Conservation (phyloP, 2,329 filamentous ascomycete genomes). For the Phaeomoniella chlamydospora region DNA sequence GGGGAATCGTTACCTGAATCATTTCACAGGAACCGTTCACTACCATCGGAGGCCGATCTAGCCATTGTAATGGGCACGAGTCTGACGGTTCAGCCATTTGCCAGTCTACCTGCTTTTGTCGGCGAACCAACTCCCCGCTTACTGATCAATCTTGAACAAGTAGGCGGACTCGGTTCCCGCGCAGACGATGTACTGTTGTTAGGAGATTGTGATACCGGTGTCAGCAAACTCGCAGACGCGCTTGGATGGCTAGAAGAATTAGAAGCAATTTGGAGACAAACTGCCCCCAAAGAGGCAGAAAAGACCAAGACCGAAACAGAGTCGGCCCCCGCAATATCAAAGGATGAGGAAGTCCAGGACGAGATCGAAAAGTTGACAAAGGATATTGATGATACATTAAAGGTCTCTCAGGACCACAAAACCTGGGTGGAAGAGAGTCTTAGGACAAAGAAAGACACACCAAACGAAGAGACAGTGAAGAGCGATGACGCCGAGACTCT, state of each 20-base stretch:
- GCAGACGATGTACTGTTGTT: conserved; percentile 74
- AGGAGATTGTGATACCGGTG: conserved; percentile 70
- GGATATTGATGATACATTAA: conserved; percentile 42
- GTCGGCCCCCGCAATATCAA: conserved; percentile 23
- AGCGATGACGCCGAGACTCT: too few relatives aligned
- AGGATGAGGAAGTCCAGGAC: conserved; percentile 41
- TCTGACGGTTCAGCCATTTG: conserved; percentile 77
- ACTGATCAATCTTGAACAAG: conserved; percentile 73
- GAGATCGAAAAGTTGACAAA: conserved; percentile 44
- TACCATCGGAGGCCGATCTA: conserved; percentile 54
- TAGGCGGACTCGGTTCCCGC: conserved; percentile 62
- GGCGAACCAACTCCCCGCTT: conserved; percentile 54
- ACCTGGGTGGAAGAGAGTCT: conserved; percentile 16
- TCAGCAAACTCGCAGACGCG: conserved; percentile 61
- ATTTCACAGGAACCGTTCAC: conserved; percentile 46
- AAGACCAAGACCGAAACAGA: conserved; percentile 17
- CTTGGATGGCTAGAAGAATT: conserved; percentile 80
- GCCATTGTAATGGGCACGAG: conserved; percentile 82
- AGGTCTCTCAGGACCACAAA: conserved; percentile 30
- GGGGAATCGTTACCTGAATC: conserved; percentile 55
- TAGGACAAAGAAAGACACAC: background rate
- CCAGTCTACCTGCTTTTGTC: conserved; percentile 56
- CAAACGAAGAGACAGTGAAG: too few relatives aligned
- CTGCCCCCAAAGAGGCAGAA: conserved; percentile 45
- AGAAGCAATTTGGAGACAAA: conserved; percentile 56